Base-by-base conservation (phyloP, 2,329 filamentous ascomycete species). In the Fusarium liriodendri region DNA sequence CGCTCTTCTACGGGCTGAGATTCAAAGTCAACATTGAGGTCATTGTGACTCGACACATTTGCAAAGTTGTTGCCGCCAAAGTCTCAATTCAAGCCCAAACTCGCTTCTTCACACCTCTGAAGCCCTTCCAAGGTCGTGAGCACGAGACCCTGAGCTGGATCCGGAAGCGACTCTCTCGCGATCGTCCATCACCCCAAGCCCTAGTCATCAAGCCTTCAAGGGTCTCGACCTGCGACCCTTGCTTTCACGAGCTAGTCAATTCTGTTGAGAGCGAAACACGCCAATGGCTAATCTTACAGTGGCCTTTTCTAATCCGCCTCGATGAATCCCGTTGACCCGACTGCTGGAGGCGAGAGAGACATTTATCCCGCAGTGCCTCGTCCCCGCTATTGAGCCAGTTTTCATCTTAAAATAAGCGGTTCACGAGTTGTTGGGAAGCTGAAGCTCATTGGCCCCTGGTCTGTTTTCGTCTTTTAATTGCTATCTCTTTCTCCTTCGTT, bases 351-450 rank as follows among this genome's bases (percentile, higher is more conserved):
- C 25, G 37, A 35, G 25, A 32, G 47, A 54, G 52, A 62, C 32
- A 62, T 74, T 74, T 74, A 74, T 74, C 72, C 72, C 72, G 71
- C 72, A 74, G 40, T 29, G 64, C 42, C 55, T 37, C 16, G 65
- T 50, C 72, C 72, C 60, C 69, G 72, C 67, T 61, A 62, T 45
- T 72, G 22, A 55, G 59, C 69, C 68, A 74, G 45, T 63, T 66
- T 57, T 74, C 38, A 58, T 37, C 25, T 69, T 13, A 35, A 63
- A 20, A 45, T 22, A 33, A 50, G 40, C 40, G 38, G 55, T 52
- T 62, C 40, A 25, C n/a, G 27, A 13, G 45, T 65, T 72, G 59
- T 47, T 73, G 50, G 32, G 52, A 7, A 10, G 2, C 33, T 27
- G 47, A 54, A 54, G 47, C 20, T 27, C 20, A 57, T 25, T 62